These are phyloP conservation scores for Rhizophagus sp. DNA, from an alignment of 192 early-diverging fungal genomes.

Conservation along the genomic window DNA sequence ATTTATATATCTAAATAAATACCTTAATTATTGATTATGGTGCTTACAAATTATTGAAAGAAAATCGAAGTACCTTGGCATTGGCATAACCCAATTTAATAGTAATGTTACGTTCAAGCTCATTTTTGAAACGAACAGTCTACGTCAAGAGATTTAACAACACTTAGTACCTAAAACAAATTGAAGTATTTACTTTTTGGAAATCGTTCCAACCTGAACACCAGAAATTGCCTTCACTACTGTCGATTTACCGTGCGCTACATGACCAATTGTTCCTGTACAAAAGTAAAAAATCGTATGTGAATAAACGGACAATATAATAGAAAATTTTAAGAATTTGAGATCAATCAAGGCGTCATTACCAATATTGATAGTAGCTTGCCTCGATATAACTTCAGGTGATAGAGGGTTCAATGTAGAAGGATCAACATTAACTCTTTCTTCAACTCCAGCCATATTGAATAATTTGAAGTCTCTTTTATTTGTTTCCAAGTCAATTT, in stretches of 20 bases:
- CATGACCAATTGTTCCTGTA: slow-evolving; percentile 98
- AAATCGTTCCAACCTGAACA: slow-evolving; percentile 64
- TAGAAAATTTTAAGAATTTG: background rate
- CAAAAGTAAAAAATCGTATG: background rate
- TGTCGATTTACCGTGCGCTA: slow-evolving; percentile 99
- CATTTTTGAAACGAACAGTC: slow-evolving; percentile 98
- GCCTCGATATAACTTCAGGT: slow-evolving; percentile 94
- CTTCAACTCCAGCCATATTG: background rate
- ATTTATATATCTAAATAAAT: slow-evolving; percentile 88
- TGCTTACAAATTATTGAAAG: background rate
- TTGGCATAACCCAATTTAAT: slow-evolving; percentile 99
- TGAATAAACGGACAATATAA: background rate
- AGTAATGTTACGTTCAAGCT: slow-evolving; percentile 98
- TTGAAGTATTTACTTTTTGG: background rate
- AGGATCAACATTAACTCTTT: slow-evolving; percentile 35
- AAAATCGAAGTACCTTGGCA: slow-evolving; percentile 69
- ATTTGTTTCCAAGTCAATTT: no score
- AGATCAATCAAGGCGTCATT: slow-evolving; percentile 7
- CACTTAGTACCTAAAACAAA: background rate
- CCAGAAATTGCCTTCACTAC: slow-evolving; percentile 99
- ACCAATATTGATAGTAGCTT: slow-evolving; percentile 99
- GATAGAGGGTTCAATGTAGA: slow-evolving; percentile 73
- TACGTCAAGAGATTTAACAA: slow-evolving; percentile 5
- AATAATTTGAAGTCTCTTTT: background rate
- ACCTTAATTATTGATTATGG: background rate